A percentile compares a stretch with the other conserved stretches of the same genome.
phyloP scores from a whole-genome alignment of 176 grass and related monocot genomes.

The Olyra latifolia region DNA sequence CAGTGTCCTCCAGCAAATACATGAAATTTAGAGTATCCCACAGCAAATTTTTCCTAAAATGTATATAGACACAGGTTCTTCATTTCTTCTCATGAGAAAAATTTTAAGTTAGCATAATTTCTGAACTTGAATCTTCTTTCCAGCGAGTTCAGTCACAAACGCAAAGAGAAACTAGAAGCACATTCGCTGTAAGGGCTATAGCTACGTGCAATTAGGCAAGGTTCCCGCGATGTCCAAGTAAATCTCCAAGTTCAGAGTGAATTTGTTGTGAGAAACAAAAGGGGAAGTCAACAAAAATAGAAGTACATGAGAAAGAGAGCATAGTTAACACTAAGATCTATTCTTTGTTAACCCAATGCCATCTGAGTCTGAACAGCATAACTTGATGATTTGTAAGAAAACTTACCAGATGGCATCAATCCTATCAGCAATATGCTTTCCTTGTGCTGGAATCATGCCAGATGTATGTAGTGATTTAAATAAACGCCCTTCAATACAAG shows the following conservation, averaged over 20 bases:
- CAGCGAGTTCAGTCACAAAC: neutral
- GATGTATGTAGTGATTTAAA: constrained; percentile 89
- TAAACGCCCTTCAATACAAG: constrained; percentile 66
- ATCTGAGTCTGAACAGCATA: neutral
- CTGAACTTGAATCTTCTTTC: neutral
- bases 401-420: constrained; percentile 90
- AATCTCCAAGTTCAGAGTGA: neutral
- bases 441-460: constrained; percentile 84
- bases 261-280: neutral
- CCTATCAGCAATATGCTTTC: constrained; percentile 88
- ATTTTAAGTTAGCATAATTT: constrained; percentile 9
- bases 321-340: neutral
- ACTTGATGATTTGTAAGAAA: constrained; percentile 17
- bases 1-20: too few species aligned
- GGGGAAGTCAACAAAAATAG: neutral
- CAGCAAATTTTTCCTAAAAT: too few species aligned
- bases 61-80: neutral
- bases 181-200: neutral
- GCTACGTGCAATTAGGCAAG: constrained; percentile 5
- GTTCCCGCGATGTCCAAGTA: neutral
- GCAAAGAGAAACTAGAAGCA: neutral
- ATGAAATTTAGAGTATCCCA: too few species aligned
- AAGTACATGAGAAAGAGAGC: neutral
- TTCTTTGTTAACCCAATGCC: neutral
- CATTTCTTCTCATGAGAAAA: neutral